Evolutionary conservation across 2,329 filamentous ascomycete genomes (phyloP).

Genomic region (Capronia americana): DNA sequence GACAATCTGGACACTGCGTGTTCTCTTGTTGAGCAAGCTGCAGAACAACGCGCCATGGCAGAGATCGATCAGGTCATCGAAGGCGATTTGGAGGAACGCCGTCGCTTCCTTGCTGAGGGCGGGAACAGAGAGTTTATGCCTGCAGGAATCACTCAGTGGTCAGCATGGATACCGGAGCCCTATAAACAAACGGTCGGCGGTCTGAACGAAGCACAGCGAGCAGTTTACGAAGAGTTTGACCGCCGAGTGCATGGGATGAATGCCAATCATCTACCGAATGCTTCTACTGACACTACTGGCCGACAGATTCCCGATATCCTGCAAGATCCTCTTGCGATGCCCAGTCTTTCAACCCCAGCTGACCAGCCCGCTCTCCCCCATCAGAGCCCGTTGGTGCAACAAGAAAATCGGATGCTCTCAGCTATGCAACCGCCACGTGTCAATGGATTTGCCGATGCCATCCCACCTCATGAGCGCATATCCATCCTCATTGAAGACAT

Average conservation of each 20-base stretch:
- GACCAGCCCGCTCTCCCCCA: slow-evolving; percentile 67
- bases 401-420: slow-evolving; percentile 50
- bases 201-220: slow-evolving; percentile 88
- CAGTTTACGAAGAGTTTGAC: slow-evolving; percentile 96
- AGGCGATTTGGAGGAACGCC: slow-evolving; percentile 75
- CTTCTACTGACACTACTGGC: slow-evolving; percentile 62
- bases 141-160: slow-evolving; percentile 81
- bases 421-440: slow-evolving; percentile 52
- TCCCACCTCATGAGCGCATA: slow-evolving; percentile 61
- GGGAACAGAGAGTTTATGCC: slow-evolving; percentile 36
- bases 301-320: slow-evolving; percentile 68
- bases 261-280: slow-evolving; percentile 61
- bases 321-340: slow-evolving; percentile 66
- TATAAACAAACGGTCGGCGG: slow-evolving; percentile 85
- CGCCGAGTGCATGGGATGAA: slow-evolving; percentile 74
- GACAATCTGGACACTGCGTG: slow-evolving; percentile 95
- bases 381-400: slow-evolving; percentile 60
- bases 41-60: slow-evolving; percentile 87
- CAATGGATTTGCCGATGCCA: slow-evolving; percentile 66
- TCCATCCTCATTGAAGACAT: slow-evolving; percentile 63
- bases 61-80: slow-evolving; percentile 96
- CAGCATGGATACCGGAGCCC: slow-evolving; percentile 89
- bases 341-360: slow-evolving; percentile 67
- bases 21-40: slow-evolving; percentile 91
- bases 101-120: slow-evolving; percentile 73